Evolutionary conservation across 2,329 filamentous ascomycete species (phyloP).

Genomic region (Fusarium luffae): DNA sequence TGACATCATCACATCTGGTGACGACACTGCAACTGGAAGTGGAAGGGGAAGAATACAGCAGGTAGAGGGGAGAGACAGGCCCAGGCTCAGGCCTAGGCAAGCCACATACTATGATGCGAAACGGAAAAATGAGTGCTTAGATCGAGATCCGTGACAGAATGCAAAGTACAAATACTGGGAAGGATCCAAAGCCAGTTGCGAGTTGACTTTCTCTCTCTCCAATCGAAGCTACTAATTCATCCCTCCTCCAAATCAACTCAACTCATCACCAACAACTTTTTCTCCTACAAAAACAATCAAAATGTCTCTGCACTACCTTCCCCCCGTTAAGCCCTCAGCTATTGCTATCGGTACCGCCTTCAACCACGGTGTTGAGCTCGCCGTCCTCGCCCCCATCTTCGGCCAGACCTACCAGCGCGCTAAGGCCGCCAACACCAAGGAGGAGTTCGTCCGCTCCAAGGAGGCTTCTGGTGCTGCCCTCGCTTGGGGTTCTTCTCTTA

Average conservation of each 20-base stretch:
- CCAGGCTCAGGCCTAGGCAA: constrained; percentile 30
- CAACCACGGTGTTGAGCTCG: constrained; percentile 91
- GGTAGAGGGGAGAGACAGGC: not conserved
- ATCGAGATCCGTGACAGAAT: constrained; percentile 40
- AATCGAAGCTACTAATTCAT: constrained; percentile 31
- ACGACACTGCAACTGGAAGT: constrained; percentile 44
- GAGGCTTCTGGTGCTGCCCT: constrained; percentile 89
- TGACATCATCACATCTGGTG: constrained; percentile 56
- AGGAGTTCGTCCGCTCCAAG: constrained; percentile 95
- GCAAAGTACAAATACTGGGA: constrained; percentile 45
- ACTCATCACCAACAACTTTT: not conserved
- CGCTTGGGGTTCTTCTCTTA: constrained; percentile 89
- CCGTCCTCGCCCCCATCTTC: constrained; percentile 88
- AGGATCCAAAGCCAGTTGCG: constrained; percentile 9
- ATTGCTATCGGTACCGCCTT: constrained; percentile 96
- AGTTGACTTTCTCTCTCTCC: constrained; percentile 8
- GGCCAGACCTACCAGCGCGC: constrained; percentile 95
- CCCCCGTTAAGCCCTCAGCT: constrained; percentile 93
- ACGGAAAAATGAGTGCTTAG: constrained; percentile 27
- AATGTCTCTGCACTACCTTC: constrained; percentile 73
- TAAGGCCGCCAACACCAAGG: constrained; percentile 90
- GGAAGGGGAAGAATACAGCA: constrained; percentile 29
- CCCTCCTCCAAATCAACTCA: not conserved
- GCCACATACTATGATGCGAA: constrained; percentile 34
- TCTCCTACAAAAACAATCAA: constrained; percentile 42